Base-by-base conservation (phyloP, 768 basidiomycete genomes). In the Dacryopinax primogenitus region DNA sequence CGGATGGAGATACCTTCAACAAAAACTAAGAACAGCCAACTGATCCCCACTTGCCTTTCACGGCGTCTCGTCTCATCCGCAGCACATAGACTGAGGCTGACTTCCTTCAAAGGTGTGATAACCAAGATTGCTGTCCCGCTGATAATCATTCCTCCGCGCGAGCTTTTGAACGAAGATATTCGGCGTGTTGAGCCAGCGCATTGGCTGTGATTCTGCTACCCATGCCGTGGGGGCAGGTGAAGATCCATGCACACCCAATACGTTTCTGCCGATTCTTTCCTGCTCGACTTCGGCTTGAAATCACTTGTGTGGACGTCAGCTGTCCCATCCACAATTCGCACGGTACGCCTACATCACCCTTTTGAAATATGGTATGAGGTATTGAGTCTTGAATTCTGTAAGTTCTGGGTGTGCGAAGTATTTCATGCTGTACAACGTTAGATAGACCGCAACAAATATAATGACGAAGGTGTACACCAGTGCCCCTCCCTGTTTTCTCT, bases 231-330 rank as follows among this genome's bases (percentile, higher is more conserved):
- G 6, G 18, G 30, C 65, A 58, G 71, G 67, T 70, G 70, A 65
- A 72, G 92, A 0, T 90, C 90, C 58, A 83, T 78, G 72, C 93
- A 96, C 9, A 96, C 77, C 78, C 86, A 94, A 74, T 92, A 97
- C 0, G 83, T 86, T 72, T 97, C 94, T 32, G 83, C 81, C 0
- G 89, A 92, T 66, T 86, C 86, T 0, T 81, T 70, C 7, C 93
- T 80, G 63, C 90, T 92, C 0, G 90, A 82, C n/a, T 82, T 77
- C 0, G 94, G 94, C 73, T 98, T 98, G 70, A 86, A 75, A 70
- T 58, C 30, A 6, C 51, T 39, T 28, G 9, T 18, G 30, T 21
- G 3, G 18, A 18, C 4, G 41, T 44, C 41, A 44, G 41, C 41
- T 13, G 4, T 58, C 51, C 2, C 13, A 9, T 11, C 11, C 3